Evolutionary conservation across 2,329 filamentous ascomycete species (phyloP), one percentile per base, ranked within the genome.

Genomic region (Truncatella angustata): DNA sequence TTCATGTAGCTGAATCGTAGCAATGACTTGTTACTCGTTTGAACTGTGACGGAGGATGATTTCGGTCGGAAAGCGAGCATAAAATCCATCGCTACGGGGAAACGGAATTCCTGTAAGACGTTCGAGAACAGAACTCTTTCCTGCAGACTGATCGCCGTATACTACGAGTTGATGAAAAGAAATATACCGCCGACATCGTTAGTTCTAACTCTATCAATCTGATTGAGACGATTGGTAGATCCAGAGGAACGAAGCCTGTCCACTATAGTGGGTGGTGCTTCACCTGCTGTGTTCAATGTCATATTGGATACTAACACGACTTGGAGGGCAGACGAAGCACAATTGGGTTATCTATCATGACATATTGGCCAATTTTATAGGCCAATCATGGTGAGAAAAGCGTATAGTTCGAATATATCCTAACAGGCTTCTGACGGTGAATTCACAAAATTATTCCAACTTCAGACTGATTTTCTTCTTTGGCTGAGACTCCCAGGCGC

Each of bases 81-180:
- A 84, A 0, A 81, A 59, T 35, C 70, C 74, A 21, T 78, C 74
- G n/a, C 78, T 75, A 1, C 66, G 62, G 0, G 80, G 80, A 49
- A 85, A 84, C 0, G 73, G 70, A 1, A 85, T 73, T 5, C 76
- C 73, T 0, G 80, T 79, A 18, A 86, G 74, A 0, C 78, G 78
- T 55, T 85, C 79, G 0, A 86, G 68, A 0, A 83, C 76, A 0
- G 79, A 82, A 40, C 76, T 81, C 58, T 85, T 85, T 1, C 80
- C 81, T 2, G 74, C 72, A 0, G 75, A 78, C 56, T 82, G 78
- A 49, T 81, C 74, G 5, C 81, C 80, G 49, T 73, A 79, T n/a
- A 82, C 77, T 3, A 82, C 72, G n/a, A 80, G 58, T 50, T 78
- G 73, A 1, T 76, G 76, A 0, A 78, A 58, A 5, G 52, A 52